Evolutionary conservation across 192 early-diverging fungal species (phyloP).

Genomic region (Phycomyces blakesleeanus): DNA sequence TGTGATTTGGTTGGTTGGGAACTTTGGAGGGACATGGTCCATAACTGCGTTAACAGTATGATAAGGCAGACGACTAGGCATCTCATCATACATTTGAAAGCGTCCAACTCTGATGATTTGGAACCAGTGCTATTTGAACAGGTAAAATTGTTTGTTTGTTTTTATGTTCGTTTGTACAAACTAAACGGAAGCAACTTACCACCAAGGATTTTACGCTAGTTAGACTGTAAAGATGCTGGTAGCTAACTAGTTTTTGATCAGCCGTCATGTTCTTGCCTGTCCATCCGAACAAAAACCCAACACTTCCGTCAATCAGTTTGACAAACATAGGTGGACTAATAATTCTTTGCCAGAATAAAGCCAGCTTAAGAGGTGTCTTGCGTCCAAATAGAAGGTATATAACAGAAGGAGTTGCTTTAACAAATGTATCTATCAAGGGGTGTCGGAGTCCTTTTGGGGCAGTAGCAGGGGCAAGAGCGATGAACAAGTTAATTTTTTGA

Average conservation of each 20-base stretch:
- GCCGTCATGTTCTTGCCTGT: conserved; percentile 58
- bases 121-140: conserved; percentile 75
- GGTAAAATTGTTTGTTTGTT: neutral
- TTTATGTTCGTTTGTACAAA: too few species aligned
- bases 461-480: conserved; percentile 87
- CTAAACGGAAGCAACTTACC: too few species aligned
- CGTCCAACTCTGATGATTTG: conserved; percentile 85
- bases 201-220: conserved; percentile 89
- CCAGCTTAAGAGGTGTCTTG: conserved; percentile 72
- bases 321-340: conserved; percentile 73
- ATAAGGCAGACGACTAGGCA: conserved; percentile 56
- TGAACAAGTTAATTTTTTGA: conserved; percentile 81
- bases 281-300: conserved; percentile 85
- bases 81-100: conserved; percentile 94
- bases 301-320: conserved; percentile 64
- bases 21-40: conserved; percentile 63
- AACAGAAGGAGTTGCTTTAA: conserved; percentile 80
- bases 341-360: conserved; percentile 82
- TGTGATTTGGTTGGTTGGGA: conserved; percentile 74
- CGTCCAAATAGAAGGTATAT: conserved; percentile 86
- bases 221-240: conserved; percentile 84
- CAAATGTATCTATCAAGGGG: conserved; percentile 74
- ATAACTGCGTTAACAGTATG: conserved; percentile 37
- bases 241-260: conserved; percentile 72
- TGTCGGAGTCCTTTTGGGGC: conserved; percentile 82